A percentile compares a stretch with the other conserved stretches of the same genome.
Conservation (phyloP, 2,329 filamentous ascomycete species). For the Cadophora sp. region DNA sequence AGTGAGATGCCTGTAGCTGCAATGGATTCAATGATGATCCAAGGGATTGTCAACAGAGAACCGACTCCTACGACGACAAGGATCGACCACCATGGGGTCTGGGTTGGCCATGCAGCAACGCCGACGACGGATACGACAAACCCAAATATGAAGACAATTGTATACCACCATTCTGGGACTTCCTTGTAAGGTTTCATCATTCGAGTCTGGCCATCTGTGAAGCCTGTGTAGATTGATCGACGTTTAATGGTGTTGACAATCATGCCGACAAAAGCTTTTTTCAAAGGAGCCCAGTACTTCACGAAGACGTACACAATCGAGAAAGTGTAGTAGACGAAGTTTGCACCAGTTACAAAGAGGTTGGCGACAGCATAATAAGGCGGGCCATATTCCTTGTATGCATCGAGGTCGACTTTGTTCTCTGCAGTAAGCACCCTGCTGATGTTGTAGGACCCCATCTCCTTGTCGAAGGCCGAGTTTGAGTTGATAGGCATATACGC, state of each 20-base stretch:
- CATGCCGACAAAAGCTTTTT: conserved; percentile 45
- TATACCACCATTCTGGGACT: conserved; percentile 62
- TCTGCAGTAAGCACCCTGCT: conserved; percentile 16
- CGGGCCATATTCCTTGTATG: conserved; percentile 48
- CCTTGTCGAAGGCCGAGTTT: conserved; percentile 22
- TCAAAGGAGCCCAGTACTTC: conserved; percentile 47
- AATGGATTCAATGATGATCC: conserved; percentile 55
- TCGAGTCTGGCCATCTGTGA: conserved; percentile 57
- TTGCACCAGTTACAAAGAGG: conserved; percentile 44
- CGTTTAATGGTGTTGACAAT: conserved; percentile 21
- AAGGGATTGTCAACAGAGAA: conserved; percentile 53
- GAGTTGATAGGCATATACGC: conserved; percentile 27
- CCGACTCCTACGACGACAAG: conserved; percentile 56
- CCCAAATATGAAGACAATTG: conserved; percentile 48
- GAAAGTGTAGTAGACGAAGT: conserved; percentile 40
- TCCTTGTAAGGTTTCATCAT: conserved; percentile 62
- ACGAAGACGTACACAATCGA: conserved; percentile 48
- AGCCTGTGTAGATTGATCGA: conserved; percentile 44
- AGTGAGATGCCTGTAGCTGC: conserved; percentile 52
- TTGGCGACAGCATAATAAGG: conserved; percentile 45
- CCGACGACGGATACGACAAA: conserved; percentile 50
- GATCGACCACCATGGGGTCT: conserved; percentile 57
- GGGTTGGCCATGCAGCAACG: conserved; percentile 50
- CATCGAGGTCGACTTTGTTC: conserved; percentile 28
- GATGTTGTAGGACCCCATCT: conserved; percentile 21